phyloP scores from a whole-genome alignment of 352 stramenopile genomes.

The Globisporangium mamillatum region DNA sequence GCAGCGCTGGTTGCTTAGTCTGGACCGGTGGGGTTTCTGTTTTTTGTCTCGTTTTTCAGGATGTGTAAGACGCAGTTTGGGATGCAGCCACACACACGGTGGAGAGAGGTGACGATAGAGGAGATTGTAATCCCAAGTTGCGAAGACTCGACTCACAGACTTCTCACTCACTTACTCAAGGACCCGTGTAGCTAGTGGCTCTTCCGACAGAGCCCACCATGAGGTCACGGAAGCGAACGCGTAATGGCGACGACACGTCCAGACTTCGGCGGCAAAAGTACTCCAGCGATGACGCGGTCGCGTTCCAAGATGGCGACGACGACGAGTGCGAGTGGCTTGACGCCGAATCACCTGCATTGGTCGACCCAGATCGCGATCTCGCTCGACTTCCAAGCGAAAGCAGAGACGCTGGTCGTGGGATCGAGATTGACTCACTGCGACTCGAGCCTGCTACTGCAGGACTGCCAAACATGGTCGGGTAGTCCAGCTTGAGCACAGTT shows the following conservation, averaged over 20 bases:
- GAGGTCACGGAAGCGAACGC: slow-evolving; percentile 56
- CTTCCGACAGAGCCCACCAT: slow-evolving; percentile 51
- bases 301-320: slow-evolving; percentile 51
- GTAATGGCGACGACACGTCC: slow-evolving; percentile 64
- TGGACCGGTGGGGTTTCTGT: not conserved
- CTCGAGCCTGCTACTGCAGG: not conserved
- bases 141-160: not conserved
- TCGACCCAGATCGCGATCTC: slow-evolving; percentile 5
- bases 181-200: slow-evolving; percentile 50
- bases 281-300: slow-evolving; percentile 33
- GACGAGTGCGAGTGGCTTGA: slow-evolving; percentile 35
- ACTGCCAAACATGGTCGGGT: slow-evolving; percentile 12
- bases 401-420: slow-evolving; percentile 27
- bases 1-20: slow-evolving; percentile 2
- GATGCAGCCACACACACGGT: not conserved
- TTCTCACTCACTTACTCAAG: slow-evolving; percentile 4
- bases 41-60: slow-evolving; percentile 13
- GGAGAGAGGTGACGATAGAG: not conserved
- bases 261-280: slow-evolving; percentile 68
- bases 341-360: slow-evolving; percentile 2
- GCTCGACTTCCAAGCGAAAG: slow-evolving; percentile 4
- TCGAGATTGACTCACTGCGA: slow-evolving; percentile 51
- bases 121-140: not conserved
- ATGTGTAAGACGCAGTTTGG: slow-evolving; percentile 3
- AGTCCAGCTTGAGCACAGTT: slow-evolving; percentile 12